Percentiles rank a stretch among this genome's conserved stretches.
phyloP scores from a whole-genome alignment of 2,329 filamentous ascomycete genomes.

The Emmonsiellopsis sp. region DNA sequence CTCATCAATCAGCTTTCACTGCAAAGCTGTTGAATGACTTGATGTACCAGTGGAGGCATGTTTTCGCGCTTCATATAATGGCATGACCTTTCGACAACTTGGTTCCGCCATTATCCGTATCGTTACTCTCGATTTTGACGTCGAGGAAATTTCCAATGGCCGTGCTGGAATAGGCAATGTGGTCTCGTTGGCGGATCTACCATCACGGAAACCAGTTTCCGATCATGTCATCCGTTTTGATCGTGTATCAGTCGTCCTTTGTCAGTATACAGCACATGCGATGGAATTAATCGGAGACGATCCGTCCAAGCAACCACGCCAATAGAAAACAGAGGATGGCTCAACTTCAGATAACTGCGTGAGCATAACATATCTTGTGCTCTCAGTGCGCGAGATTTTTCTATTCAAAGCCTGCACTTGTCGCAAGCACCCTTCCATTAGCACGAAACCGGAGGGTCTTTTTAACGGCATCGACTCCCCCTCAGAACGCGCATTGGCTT shows the following conservation, averaged over 20 bases:
- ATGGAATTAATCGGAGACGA: slow-evolving; percentile 8
- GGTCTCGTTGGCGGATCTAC: slow-evolving; percentile 3
- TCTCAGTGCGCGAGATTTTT: slow-evolving; percentile 13
- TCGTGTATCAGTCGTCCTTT: slow-evolving; percentile 2
- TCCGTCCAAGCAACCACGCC: slow-evolving; percentile 3
- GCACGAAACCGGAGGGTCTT: slow-evolving; percentile 11
- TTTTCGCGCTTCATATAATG: slow-evolving; percentile 8
- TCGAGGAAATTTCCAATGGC: not conserved
- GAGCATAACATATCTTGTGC: slow-evolving; percentile 14
- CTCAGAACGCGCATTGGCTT: slow-evolving; percentile 11
- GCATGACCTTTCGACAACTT: slow-evolving; percentile 7
- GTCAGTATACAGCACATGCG: slow-evolving; percentile 1
- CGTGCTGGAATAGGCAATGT: not conserved
- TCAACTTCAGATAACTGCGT: not conserved
- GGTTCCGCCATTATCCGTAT: slow-evolving; percentile 7
- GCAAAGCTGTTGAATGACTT: slow-evolving; percentile 6
- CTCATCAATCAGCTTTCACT: slow-evolving; percentile 1
- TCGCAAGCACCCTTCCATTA: slow-evolving; percentile 5
- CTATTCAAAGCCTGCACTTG: slow-evolving; percentile 11
- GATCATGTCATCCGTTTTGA: slow-evolving; percentile 2
- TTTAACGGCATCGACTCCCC: slow-evolving; percentile 12
- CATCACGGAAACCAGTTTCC: slow-evolving; percentile 4
- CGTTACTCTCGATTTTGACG: slow-evolving; percentile 5
- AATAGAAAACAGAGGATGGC: not conserved
- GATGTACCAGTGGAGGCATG: slow-evolving; percentile 8